Percentiles rank a stretch among this genome's conserved stretches.
Conservation (phyloP, 1,284 basidiomycete species). For the Moniliophthora roreri region DNA sequence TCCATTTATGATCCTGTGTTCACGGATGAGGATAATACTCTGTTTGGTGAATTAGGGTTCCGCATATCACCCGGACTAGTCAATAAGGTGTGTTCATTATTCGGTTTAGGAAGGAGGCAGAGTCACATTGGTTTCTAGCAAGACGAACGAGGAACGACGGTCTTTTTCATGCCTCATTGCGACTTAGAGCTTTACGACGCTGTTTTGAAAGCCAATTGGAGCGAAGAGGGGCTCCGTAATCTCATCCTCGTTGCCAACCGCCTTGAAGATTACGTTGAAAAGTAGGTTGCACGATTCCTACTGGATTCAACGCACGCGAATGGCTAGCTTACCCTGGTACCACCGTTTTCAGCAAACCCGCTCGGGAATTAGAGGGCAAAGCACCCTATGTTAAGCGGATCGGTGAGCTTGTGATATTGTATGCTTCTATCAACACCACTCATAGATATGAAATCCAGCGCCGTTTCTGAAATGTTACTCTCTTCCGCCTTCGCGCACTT, state of each 20-base stretch:
- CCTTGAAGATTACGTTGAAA: constrained; percentile 47
- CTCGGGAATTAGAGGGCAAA: constrained; percentile 32
- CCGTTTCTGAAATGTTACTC: constrained; percentile 43
- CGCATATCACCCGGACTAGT: constrained; percentile 48
- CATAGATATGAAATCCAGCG: constrained; percentile 29
- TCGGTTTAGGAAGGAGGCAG: constrained; percentile 5
- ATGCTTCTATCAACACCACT: constrained; percentile 3
- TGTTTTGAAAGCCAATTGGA: constrained; percentile 63
- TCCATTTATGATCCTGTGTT: constrained; percentile 71
- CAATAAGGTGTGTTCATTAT: constrained; percentile 36
- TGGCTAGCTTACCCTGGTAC: not conserved
- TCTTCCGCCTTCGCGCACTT: constrained; percentile 46
- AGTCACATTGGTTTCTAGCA: constrained; percentile 29
- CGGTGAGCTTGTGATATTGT: constrained; percentile 28
- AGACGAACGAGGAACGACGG: constrained; percentile 44
- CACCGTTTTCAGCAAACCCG: constrained; percentile 37
- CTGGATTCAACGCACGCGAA: not conserved
- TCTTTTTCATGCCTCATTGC: constrained; percentile 79
- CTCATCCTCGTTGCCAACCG: constrained; percentile 41
- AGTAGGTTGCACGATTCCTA: constrained; percentile 31
- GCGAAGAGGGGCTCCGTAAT: constrained; percentile 32
- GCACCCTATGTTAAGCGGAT: constrained; percentile 38
- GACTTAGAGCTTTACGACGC: constrained; percentile 68
- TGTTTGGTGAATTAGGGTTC: constrained; percentile 52
- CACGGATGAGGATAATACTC: constrained; percentile 51